Base-by-base conservation (phyloP, 441 rosid species). In the Brassica hybrid region DNA sequence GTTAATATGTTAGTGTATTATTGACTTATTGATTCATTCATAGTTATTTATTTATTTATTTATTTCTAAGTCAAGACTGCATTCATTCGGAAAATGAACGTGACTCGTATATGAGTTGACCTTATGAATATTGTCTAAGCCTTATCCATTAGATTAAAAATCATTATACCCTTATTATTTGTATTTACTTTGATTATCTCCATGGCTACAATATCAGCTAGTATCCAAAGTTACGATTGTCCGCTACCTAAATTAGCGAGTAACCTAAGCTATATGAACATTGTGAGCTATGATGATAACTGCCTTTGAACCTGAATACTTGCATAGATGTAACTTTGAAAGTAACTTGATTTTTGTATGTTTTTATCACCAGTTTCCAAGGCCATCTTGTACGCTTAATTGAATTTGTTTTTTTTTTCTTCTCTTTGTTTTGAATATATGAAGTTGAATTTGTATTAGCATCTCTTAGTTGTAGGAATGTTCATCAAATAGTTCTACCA, bases 1-100 rank as follows among this genome's bases (percentile, higher is more conserved):
- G 34, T 50, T 50, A 73, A 50, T 21, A 50, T 50, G 56, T 50
- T 50, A 14, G 9, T 65, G 57, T 56, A 65, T 54, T 65, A 65
- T 58, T 23, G 14, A 6, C 14, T 59, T 11, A 12, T 12, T 59
- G 23, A 21, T 21, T 21, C 23, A 19, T 19, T 19, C 21, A 2
- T 21, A 21, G 23, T 21, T 21, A 21, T 21, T 59, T 11, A 12
- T 12, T 59, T 54, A 54, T 18, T 56, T 18, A 7, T 54, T 56
- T 56, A 56, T 18, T 18, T 34, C 38, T 34, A 36, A 36, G 43
- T 36, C 43, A 27, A 27, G 43, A 36, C 1, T 36, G 9, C 9
- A 6, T 8, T 73, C 2, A 54, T 65, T 36, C 3, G n/a, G 14
- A 7, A 64, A 36, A 65, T 73, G 71, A 34, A 34, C 38, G 30